Conservation (phyloP, 1,284 basidiomycete genomes). For the Trichosporon faecale region DNA sequence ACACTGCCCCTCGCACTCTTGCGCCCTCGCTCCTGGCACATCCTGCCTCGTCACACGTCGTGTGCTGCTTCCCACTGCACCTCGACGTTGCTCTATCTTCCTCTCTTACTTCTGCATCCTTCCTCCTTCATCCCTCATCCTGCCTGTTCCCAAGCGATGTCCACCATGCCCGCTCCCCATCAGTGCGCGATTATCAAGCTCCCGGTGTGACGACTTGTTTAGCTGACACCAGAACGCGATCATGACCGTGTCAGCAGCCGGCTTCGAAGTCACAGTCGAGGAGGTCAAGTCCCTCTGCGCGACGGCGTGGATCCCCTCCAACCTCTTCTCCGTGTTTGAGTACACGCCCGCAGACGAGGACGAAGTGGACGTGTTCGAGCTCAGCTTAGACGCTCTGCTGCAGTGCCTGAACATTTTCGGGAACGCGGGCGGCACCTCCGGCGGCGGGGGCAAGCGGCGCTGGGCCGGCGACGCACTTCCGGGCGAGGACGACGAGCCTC, state of each 20-base stretch:
- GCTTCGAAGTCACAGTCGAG: constrained; percentile 81
- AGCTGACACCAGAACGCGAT: constrained; percentile 64
- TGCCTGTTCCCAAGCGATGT: background rate
- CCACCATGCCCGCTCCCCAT: background rate
- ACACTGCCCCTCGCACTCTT: background rate
- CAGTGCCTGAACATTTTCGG: constrained; percentile 92
- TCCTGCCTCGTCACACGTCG: background rate
- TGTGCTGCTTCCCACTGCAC: background rate
- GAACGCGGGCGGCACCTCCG: constrained; percentile 57
- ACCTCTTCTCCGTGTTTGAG: constrained; percentile 72
- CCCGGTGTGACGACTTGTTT: background rate
- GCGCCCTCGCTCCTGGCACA: background rate
- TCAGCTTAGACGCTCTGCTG: constrained; percentile 74
- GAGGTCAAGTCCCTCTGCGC: constrained; percentile 74
- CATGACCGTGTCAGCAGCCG: constrained; percentile 65
- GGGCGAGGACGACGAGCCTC: constrained; percentile 52
- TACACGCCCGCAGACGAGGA: constrained; percentile 51
- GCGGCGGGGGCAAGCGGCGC: constrained; percentile 24
- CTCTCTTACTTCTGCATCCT: background rate
- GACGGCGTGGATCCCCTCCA: constrained; percentile 76
- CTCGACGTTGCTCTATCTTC: background rate
- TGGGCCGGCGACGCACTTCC: constrained; percentile 55
- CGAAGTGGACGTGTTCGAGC: constrained; percentile 63
- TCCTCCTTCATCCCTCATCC: background rate
- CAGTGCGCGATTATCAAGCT: background rate